These are phyloP conservation scores for Leccinum boreale DNA, from an alignment of 768 basidiomycete species.

Conservation along the genomic window DNA sequence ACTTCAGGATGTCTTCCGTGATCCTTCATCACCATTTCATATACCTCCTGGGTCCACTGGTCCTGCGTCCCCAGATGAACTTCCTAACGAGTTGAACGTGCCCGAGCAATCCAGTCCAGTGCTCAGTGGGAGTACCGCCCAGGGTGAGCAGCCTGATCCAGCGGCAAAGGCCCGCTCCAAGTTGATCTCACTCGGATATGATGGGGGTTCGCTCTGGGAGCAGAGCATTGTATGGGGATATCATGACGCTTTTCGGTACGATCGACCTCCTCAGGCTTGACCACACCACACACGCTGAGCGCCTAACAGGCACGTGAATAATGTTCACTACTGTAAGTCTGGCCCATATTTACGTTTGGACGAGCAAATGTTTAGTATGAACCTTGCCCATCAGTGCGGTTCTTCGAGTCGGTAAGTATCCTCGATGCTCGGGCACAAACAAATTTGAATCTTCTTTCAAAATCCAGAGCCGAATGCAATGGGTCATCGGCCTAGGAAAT, in stretches of 20 bases:
- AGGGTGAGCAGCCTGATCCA: conserved; percentile 3
- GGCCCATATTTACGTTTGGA: not conserved
- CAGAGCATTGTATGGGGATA: conserved; percentile 79
- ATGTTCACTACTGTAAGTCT: conserved; percentile 62
- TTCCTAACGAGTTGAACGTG: conserved; percentile 8
- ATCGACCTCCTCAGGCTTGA: not conserved
- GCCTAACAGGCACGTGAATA: conserved; percentile 66
- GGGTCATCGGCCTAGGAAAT: conserved; percentile 56
- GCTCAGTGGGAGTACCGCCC: not conserved
- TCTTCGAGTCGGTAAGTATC: conserved; percentile 60
- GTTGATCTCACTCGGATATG: conserved; percentile 50
- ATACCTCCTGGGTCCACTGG: conserved; percentile 57
- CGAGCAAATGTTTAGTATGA: not conserved
- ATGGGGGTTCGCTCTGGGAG: conserved; percentile 70
- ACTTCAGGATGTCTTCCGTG: conserved; percentile 59
- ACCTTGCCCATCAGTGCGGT: conserved; percentile 46
- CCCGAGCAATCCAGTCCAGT: conserved; percentile 6
- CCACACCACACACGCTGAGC: not conserved
- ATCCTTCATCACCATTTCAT: conserved; percentile 65
- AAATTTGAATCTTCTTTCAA: not conserved
- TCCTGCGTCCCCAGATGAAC: conserved; percentile 55
- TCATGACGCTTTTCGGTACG: conserved; percentile 71
- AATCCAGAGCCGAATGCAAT: conserved; percentile 63
- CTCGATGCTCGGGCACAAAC: not conserved
- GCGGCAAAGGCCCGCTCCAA: conserved; percentile 40